Percentiles rank a stretch among this genome's conserved stretches.
Evolutionary conservation across 2,329 filamentous ascomycete species (phyloP).

Genomic region (Pseudogymnoascus verrucosus): DNA sequence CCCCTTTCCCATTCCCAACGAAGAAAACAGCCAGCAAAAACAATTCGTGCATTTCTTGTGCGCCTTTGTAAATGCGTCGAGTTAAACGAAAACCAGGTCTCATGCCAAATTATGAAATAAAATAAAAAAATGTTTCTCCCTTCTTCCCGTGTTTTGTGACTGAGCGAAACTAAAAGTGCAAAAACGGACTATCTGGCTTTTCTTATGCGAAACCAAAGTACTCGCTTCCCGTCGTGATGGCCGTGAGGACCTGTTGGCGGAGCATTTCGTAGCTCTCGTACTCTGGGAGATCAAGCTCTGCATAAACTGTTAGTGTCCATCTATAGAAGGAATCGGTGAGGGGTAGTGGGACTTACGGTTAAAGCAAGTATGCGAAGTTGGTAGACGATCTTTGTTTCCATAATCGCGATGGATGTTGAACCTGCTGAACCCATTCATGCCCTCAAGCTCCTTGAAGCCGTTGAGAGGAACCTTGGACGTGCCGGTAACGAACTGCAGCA

Average conservation of each 20-base stretch:
- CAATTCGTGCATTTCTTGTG: conserved; percentile 3
- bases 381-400: conserved; percentile 89
- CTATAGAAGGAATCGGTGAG: conserved; percentile 10
- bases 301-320: conserved; percentile 16
- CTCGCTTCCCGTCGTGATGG: conserved; percentile 95
- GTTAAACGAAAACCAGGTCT: not conserved
- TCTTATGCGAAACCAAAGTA: conserved; percentile 90
- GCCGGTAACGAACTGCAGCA: conserved; percentile 95
- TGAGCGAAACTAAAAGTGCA: not conserved
- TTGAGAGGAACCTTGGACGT: conserved; percentile 98
- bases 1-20: not conserved
- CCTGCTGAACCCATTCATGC: conserved; percentile 95
- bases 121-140: not conserved
- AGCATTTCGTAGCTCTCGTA: conserved; percentile 94
- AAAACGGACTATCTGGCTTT: not conserved
- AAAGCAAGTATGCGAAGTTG: conserved; percentile 97
- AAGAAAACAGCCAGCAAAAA: not conserved
- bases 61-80: conserved; percentile 9
- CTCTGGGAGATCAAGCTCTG: conserved; percentile 95
- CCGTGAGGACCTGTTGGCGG: conserved; percentile 80
- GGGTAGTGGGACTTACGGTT: conserved; percentile 66
- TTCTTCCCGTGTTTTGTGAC: not conserved
- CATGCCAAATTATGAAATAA: conserved; percentile 3
- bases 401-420: conserved; percentile 99
- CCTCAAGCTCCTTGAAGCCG: conserved; percentile 97